Base-by-base conservation (phyloP, 352 stramenopile species). In the Aphanomyces stellatus region DNA sequence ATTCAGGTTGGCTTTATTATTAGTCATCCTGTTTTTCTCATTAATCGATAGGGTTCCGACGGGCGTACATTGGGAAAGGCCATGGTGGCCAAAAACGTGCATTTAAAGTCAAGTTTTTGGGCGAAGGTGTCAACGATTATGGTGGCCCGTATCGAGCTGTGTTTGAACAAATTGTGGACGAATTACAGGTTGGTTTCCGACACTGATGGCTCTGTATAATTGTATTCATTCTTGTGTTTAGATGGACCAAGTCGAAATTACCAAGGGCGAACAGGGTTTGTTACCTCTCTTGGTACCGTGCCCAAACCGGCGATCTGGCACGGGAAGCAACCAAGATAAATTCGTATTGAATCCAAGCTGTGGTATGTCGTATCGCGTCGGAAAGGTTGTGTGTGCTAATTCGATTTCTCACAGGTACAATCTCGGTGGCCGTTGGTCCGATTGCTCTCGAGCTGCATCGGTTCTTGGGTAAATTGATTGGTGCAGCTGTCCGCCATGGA, bases 51-150 rank as follows among this genome's bases (percentile, higher is more conserved):
- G 96, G 92, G 30, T 96, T 99, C 63, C 88, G 97, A 10, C 86
- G 97, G 42, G 88, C 93, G 24, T 99, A 99, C 75, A 95, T 98
- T 49, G 96, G 96, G 35, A 98, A 98, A 68, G 96, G 96, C 46
- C 96, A 99, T 65, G 96, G 95, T 31, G 95, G 96, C 5, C 97
- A 99, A 75, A 91, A 97, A 48, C 85, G 97, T 53, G 95, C 95
- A 53, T 99, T 99, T 73, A 99, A 99, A 76, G 96, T 99, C n/a
- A 99, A 99, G 70, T 97, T 99, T 53, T 78, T 99, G 46, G 95
- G 96, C 60, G 96, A 99, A 76, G 96, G 96, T 49, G 97, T 99
- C 28, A 98, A 99, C 74, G 97, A 99, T 78, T 98, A 99, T 64
- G 97, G 96, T 61, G 97, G 97, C 3, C 97, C 97, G 17, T 99